Percentiles rank a stretch among this genome's conserved stretches.
Conservation (phyloP, 2,329 filamentous ascomycete genomes). For the Alternaria tenuissima region DNA sequence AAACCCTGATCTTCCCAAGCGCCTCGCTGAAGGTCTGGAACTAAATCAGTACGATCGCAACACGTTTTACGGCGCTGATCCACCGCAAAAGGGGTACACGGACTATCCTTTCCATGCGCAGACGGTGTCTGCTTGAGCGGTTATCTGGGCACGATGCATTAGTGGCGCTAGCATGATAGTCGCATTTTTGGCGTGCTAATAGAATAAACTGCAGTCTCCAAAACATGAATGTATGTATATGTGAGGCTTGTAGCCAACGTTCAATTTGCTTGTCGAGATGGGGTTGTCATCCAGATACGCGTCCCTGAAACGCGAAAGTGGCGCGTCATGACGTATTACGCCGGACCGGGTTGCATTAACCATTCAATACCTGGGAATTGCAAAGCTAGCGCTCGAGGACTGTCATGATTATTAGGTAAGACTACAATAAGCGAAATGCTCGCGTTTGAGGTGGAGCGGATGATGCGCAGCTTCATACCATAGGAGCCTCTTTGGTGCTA, state of each 20-base stretch:
- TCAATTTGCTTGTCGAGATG: not conserved
- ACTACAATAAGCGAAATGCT: no score
- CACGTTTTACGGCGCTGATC: slow-evolving; percentile 56
- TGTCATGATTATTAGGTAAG: not conserved
- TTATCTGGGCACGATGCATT: slow-evolving; percentile 16
- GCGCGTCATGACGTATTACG: not conserved
- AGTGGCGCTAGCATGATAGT: slow-evolving; percentile 8
- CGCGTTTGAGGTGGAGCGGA: no score
- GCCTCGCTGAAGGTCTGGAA: slow-evolving; percentile 51
- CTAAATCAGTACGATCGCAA: slow-evolving; percentile 54
- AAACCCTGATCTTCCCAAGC: slow-evolving; percentile 57
- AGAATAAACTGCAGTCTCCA: not conserved
- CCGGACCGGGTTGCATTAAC: not conserved
- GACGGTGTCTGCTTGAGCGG: slow-evolving; percentile 26
- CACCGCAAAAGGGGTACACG: slow-evolving; percentile 50
- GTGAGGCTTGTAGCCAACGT: not conserved
- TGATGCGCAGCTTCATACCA: no score
- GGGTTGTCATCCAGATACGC: not conserved
- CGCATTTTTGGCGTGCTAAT: not conserved
- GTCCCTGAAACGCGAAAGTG: not conserved
- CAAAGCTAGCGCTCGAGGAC: not conserved
- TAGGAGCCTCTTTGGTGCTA: not conserved
- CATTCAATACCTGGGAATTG: not conserved
- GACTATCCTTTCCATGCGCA: slow-evolving; percentile 51
- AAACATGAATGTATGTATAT: not conserved